These are phyloP conservation scores for Rehmannia glutinosa DNA, from an alignment of 257 asterid species.

Conservation along the genomic window DNA sequence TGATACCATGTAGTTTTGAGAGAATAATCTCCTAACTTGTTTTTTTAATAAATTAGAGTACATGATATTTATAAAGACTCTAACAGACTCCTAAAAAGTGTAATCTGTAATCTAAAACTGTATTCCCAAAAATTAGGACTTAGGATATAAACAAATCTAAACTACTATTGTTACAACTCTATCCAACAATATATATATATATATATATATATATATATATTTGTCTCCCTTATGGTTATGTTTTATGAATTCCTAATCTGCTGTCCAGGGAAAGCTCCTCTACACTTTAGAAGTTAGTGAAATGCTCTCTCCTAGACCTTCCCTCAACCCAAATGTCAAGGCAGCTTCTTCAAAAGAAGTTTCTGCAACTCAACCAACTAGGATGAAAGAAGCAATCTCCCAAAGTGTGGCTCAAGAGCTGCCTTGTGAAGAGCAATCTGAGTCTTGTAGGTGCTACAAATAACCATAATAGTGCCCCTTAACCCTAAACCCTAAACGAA, in stretches of 20 bases:
- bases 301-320: slow-evolving; percentile 23
- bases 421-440: slow-evolving; percentile 10
- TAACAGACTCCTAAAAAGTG: too few species aligned
- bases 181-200: too few species aligned
- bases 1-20: too few species aligned
- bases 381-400: slow-evolving; percentile 10
- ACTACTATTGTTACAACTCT: too few species aligned
- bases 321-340: slow-evolving; percentile 1
- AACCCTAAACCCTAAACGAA: too few species aligned
- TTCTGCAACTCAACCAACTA: slow-evolving; percentile 14
- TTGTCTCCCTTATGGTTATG: neutral
- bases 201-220: too few species aligned
- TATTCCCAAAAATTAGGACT: too few species aligned
- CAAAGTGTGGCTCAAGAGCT: slow-evolving; percentile 16
- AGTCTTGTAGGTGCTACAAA: neutral
- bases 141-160: too few species aligned
- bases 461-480: slow-evolving; percentile 35
- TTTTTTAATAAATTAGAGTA: too few species aligned
- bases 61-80: too few species aligned
- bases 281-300: slow-evolving; percentile 6
- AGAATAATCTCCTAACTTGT: too few species aligned
- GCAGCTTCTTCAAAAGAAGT: slow-evolving; percentile 13
- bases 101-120: too few species aligned
- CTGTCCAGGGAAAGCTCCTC: slow-evolving; percentile 14
- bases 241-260: neutral